A percentile compares a stretch with the other conserved stretches of the same genome.
These are phyloP conservation scores for Eimeria necatrix DNA, from an alignment of 169 alveolate species.

Conservation along the genomic window DNA sequence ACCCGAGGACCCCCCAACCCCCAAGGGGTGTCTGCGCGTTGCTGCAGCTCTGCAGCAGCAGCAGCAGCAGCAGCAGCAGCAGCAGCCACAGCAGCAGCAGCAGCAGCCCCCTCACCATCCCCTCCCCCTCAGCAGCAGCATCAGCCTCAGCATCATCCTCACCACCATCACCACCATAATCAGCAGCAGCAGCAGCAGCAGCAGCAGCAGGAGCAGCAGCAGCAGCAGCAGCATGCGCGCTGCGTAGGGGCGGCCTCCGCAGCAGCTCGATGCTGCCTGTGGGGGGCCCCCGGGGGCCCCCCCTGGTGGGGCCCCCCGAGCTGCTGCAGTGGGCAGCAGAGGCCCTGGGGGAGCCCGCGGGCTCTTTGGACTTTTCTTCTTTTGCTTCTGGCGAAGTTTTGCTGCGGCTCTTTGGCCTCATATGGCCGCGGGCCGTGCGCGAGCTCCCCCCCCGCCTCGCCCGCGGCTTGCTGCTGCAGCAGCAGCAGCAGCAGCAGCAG, in stretches of 20 bases:
- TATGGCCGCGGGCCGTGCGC: slow-evolving; percentile 83
- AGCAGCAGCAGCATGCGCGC: not conserved
- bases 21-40: too few species aligned
- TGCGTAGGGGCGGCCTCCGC: not conserved
- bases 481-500: too few species aligned
- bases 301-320: slow-evolving; percentile 81
- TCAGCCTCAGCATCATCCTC: too few species aligned
- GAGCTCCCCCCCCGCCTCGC: slow-evolving; percentile 16
- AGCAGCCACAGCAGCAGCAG: not conserved
- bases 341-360: slow-evolving; percentile 52
- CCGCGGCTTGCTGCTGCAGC: not conserved
- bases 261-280: not conserved
- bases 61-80: not conserved
- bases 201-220: slow-evolving; percentile 45
- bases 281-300: not conserved
- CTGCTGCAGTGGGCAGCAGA: slow-evolving; percentile 78
- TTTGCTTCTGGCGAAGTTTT: slow-evolving; percentile 81
- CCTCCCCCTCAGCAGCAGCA: too few species aligned
- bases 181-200: not conserved
- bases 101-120: too few species aligned
- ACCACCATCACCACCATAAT: not conserved
- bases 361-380: slow-evolving; percentile 46
- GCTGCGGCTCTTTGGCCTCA: slow-evolving; percentile 74
- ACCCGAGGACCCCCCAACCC: too few species aligned
- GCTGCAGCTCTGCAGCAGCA: not conserved